phyloP scores from a whole-genome alignment of 345 rosid species.

The Heritiera littoralis region DNA sequence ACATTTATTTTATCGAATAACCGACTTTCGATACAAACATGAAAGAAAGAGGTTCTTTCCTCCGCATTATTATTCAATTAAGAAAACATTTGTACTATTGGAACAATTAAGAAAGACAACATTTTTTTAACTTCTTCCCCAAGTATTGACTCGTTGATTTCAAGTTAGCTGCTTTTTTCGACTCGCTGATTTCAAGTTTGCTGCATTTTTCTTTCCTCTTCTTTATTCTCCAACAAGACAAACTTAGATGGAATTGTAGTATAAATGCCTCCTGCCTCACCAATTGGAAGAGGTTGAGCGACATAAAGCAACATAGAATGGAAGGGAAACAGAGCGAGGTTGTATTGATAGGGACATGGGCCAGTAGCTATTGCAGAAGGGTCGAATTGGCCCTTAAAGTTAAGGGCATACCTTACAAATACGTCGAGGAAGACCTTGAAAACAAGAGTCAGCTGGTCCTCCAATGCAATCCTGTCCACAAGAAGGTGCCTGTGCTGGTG shows the following conservation, averaged over 20 bases:
- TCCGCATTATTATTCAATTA: too few species aligned
- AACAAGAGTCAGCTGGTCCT: constrained; percentile 26
- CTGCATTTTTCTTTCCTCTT: neutral
- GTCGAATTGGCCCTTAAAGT: constrained; percentile 28
- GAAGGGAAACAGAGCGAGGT: constrained; percentile 16
- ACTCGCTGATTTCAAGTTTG: neutral
- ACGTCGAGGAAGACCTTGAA: neutral
- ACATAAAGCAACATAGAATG: neutral
- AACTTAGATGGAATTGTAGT: neutral
- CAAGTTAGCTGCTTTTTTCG: neutral
- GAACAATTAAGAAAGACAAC: too few species aligned
- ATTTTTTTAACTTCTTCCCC: neutral
- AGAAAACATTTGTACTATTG: too few species aligned
- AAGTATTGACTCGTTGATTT: neutral
- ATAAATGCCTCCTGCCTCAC: neutral
- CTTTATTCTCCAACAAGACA: neutral
- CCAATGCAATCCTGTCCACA: too few species aligned
- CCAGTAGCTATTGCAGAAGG: neutral
- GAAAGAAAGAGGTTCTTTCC: too few species aligned
- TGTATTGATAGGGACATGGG: constrained; percentile 22
- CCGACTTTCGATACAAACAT: too few species aligned
- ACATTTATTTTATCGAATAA: too few species aligned
- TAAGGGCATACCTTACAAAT: neutral
- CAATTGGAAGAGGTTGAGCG: neutral
- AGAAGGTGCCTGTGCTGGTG: neutral